These are phyloP conservation scores for Pontederia paniculata DNA, from an alignment of 176 grass and related monocot species.

Conservation along the genomic window DNA sequence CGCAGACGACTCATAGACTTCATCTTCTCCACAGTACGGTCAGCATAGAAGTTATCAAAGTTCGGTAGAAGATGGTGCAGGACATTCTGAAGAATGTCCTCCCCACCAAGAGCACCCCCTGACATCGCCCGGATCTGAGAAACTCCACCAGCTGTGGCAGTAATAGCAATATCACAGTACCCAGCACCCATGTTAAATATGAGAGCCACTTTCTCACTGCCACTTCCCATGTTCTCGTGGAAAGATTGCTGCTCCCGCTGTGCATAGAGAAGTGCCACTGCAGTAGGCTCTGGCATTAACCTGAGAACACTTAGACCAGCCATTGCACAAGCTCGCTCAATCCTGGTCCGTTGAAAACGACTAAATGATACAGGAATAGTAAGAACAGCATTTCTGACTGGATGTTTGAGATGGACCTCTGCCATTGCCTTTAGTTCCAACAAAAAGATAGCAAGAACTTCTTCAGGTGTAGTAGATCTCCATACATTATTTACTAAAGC, in stretches of 20 bases:
- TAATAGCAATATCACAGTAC: constrained; percentile 43
- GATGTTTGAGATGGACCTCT: constrained; percentile 57
- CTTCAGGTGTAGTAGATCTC: constrained; percentile 55
- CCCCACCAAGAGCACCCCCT: constrained; percentile 47
- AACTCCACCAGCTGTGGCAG: constrained; percentile 59
- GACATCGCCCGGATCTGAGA: constrained; percentile 50
- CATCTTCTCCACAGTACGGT: constrained; percentile 41
- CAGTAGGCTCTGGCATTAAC: constrained; percentile 56
- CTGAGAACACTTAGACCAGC: constrained; percentile 50
- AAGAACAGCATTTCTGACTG: constrained; percentile 38
- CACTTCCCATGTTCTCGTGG: constrained; percentile 55
- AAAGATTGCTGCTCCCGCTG: constrained; percentile 47
- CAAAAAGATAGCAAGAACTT: constrained; percentile 59
- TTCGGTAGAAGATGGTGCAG: constrained; percentile 40
- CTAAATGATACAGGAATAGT: constrained; percentile 64
- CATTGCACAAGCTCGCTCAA: constrained; percentile 68
- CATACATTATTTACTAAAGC: constrained; percentile 64
- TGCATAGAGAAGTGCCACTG: constrained; percentile 49
- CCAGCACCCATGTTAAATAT: constrained; percentile 73
- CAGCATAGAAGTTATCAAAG: constrained; percentile 34
- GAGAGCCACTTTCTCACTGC: constrained; percentile 51
- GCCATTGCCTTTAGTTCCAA: constrained; percentile 49
- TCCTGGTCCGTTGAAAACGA: constrained; percentile 50
- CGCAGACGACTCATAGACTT: constrained; percentile 28
- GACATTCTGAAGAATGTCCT: constrained; percentile 60